phyloP scores from a whole-genome alignment of 164 flowering plant genomes.

The Magnolia changhungtana region DNA sequence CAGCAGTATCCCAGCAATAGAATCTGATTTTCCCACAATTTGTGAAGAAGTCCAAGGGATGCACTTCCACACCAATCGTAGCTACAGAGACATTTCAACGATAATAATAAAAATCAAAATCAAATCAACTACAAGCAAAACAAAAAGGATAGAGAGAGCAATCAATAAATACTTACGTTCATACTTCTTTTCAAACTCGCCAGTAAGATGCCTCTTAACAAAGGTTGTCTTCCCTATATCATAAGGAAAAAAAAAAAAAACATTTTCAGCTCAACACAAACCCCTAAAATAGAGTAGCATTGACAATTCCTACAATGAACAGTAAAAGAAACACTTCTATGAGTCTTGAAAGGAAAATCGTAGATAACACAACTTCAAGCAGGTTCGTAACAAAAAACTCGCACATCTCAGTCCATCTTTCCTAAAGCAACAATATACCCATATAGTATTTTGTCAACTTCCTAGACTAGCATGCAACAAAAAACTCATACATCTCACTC shows the following conservation, averaged over 20 bases:
- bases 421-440: too few species aligned
- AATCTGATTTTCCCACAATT: constrained; percentile 21
- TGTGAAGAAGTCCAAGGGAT: constrained; percentile 22
- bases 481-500: too few species aligned
- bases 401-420: too few species aligned
- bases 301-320: too few species aligned
- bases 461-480: too few species aligned
- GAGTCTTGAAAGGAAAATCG: too few species aligned
- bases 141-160: neutral
- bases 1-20: constrained; percentile 24
- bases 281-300: neutral
- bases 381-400: too few species aligned
- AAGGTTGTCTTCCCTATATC: constrained; percentile 17
- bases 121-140: neutral
- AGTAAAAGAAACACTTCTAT: too few species aligned
- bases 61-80: constrained; percentile 23
- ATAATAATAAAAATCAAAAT: neutral
- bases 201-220: constrained; percentile 19
- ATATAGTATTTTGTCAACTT: too few species aligned
- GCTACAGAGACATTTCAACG: constrained; percentile 1
- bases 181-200: constrained; percentile 20
- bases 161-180: constrained; percentile 7
- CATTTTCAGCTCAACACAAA: neutral
- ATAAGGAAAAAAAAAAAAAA: neutral
- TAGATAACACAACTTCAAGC: too few species aligned